Conservation (phyloP, 768 basidiomycete species). For the Rhodosporidiobolus odoratus region DNA sequence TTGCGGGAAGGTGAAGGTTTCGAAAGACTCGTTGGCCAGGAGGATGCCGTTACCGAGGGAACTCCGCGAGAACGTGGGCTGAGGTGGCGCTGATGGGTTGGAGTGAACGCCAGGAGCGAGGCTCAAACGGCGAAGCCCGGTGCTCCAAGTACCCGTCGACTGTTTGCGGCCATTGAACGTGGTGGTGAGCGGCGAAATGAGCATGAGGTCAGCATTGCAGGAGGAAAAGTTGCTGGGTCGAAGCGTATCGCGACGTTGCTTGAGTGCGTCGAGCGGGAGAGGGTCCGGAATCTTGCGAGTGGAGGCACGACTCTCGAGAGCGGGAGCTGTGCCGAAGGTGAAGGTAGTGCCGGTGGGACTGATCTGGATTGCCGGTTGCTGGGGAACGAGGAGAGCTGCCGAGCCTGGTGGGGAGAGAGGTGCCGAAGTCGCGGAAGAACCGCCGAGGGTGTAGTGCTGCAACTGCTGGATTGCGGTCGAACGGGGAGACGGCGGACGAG, state of each 20-base stretch:
- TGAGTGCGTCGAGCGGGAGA: constrained; percentile 19
- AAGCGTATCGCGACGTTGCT: constrained; percentile 28
- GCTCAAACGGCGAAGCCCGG: constrained; percentile 11
- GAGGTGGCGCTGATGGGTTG: neutral
- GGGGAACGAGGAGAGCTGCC: neutral
- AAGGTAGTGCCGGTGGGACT: constrained; percentile 3
- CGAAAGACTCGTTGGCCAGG: constrained; percentile 10
- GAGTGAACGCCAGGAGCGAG: neutral
- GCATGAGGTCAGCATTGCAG: constrained; percentile 26
- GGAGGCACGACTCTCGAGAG: neutral
- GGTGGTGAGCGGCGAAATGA: constrained; percentile 30
- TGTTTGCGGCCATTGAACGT: constrained; percentile 27
- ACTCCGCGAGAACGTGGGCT: neutral
- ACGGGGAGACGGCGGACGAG: constrained; percentile 10
- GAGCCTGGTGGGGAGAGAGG: neutral
- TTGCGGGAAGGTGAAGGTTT: constrained; percentile 20
- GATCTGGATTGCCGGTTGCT: no score
- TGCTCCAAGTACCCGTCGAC: constrained; percentile 32
- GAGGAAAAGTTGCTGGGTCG: neutral
- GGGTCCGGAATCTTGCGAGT: no score
- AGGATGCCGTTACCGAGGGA: constrained; percentile 10
- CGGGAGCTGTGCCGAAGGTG: constrained; percentile 2
- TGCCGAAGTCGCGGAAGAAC: neutral
- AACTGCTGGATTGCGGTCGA: constrained; percentile 13
- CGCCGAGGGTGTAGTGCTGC: constrained; percentile 27